Conservation (phyloP, 2,329 filamentous ascomycete species). For the Fonsecaea pedrosoi region DNA sequence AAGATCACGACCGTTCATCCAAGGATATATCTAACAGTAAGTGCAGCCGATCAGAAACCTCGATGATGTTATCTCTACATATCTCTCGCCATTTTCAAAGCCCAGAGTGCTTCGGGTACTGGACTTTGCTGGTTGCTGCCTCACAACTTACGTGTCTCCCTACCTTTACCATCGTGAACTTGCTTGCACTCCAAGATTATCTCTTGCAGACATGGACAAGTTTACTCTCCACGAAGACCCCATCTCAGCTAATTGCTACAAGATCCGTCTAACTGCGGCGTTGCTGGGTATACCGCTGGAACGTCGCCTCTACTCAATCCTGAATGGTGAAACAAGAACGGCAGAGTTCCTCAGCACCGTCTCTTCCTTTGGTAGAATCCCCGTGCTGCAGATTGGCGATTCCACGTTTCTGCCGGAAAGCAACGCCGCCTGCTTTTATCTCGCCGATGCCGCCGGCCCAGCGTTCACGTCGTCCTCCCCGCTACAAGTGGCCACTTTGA, state of each 20-base stretch:
- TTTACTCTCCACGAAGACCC: slow-evolving; percentile 24
- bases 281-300: slow-evolving; percentile 23
- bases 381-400: slow-evolving; percentile 21
- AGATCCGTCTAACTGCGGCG: slow-evolving; percentile 24
- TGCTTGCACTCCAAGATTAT: not conserved
- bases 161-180: not conserved
- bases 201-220: not conserved
- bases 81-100: not conserved
- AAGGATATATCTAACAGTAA: not conserved
- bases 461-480: not conserved
- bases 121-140: not conserved
- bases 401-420: slow-evolving; percentile 25
- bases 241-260: slow-evolving; percentile 28
- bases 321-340: slow-evolving; percentile 23
- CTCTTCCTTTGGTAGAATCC: slow-evolving; percentile 19
- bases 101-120: not conserved
- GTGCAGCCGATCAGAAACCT: not conserved
- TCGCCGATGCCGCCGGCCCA: slow-evolving; percentile 12
- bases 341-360: slow-evolving; percentile 19
- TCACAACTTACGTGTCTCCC: not conserved
- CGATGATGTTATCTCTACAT: not conserved
- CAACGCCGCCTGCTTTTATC: slow-evolving; percentile 26
- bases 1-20: not conserved
- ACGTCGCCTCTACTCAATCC: slow-evolving; percentile 16
- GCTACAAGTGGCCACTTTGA: not conserved